Evolutionary conservation across 2,329 filamentous ascomycete species (phyloP).

Genomic region (Xylariales sp.): DNA sequence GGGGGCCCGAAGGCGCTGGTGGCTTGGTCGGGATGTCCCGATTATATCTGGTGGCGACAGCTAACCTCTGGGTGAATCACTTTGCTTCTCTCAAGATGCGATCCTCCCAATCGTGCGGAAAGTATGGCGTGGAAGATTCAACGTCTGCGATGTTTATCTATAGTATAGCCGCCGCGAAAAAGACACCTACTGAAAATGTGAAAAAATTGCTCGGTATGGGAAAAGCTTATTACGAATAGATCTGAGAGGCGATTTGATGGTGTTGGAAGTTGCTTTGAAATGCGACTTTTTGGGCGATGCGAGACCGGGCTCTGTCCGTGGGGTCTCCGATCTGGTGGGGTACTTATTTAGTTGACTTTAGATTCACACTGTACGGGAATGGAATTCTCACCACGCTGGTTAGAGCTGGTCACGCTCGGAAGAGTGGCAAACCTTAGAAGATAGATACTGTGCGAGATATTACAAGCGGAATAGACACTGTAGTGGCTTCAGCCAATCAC

Average conservation of each 20-base stretch:
- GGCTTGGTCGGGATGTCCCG: conserved; percentile 25
- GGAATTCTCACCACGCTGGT: no score
- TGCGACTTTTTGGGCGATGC: conserved; percentile 41
- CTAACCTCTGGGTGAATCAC: not conserved
- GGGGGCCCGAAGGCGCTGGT: conserved; percentile 27
- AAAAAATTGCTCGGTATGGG: not conserved
- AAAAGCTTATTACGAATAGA: not conserved
- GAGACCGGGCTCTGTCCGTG: conserved; percentile 41
- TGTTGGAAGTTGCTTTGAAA: conserved; percentile 42
- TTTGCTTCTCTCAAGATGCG: not conserved
- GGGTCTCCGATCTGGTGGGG: conserved; percentile 26
- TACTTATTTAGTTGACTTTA: not conserved
- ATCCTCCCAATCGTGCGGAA: not conserved
- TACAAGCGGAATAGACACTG: not conserved
- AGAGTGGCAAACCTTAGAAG: not conserved
- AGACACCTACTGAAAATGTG: not conserved
- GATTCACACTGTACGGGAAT: conserved; percentile 18
- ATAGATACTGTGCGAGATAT: not conserved
- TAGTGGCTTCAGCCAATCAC: conserved; percentile 15
- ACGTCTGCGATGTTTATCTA: not conserved
- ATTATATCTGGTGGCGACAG: conserved; percentile 25
- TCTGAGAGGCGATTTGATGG: conserved; percentile 8
- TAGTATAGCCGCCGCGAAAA: not conserved
- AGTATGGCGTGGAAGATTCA: not conserved
- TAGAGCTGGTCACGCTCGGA: not conserved